These are phyloP conservation scores for Nicotiana sylvestris DNA, from an alignment of 257 asterid genomes.

Conservation along the genomic window DNA sequence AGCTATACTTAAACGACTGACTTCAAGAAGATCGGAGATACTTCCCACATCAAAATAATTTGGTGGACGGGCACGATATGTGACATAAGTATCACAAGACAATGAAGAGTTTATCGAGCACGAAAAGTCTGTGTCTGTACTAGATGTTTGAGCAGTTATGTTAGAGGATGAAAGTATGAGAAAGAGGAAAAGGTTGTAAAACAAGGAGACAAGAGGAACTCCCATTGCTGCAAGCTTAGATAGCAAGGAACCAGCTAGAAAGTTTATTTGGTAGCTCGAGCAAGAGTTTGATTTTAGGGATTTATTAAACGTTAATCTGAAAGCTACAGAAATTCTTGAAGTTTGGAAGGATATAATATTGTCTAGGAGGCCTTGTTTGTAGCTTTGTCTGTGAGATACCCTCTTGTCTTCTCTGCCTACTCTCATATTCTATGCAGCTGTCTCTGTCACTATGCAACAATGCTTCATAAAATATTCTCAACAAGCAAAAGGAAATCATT, in stretches of 20 bases:
- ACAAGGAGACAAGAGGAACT: constrained; percentile 20
- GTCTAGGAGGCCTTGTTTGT: constrained; percentile 24
- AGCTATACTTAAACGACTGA: constrained; percentile 46
- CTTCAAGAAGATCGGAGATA: constrained; percentile 53
- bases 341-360: constrained; percentile 10
- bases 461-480: constrained; percentile 14
- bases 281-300: constrained; percentile 1
- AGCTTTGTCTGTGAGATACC: constrained; percentile 13
- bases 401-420: constrained; percentile 12
- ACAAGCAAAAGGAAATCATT: constrained; percentile 17
- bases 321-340: constrained; percentile 1
- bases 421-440: constrained; percentile 2
- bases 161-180: constrained; percentile 28
- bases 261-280: constrained; percentile 5
- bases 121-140: constrained; percentile 43
- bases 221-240: constrained; percentile 36
- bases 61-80: constrained; percentile 57
- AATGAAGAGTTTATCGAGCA: constrained; percentile 37
- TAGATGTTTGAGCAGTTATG: constrained; percentile 28
- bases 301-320: constrained; percentile 3
- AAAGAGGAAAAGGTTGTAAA: constrained; percentile 20
- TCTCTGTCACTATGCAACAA: constrained; percentile 7
- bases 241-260: constrained; percentile 10
- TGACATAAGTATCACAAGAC: constrained; percentile 48
- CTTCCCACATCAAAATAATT: constrained; percentile 34